Evolutionary conservation across 495 filamentous ascomycete species (phyloP).

Genomic region (Penicillium odoratum): DNA sequence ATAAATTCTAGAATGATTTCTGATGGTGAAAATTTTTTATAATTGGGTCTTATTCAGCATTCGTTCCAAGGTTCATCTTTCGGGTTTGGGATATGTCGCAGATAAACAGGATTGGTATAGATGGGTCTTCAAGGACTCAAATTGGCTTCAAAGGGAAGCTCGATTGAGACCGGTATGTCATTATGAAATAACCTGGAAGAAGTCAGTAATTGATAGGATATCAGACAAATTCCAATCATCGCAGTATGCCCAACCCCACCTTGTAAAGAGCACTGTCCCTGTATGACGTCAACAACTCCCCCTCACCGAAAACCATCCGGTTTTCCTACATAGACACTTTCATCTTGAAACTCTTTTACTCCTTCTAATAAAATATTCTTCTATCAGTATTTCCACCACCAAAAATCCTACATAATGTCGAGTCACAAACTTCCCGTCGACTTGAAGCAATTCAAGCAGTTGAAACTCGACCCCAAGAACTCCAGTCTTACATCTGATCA

Average conservation of each 20-base stretch:
- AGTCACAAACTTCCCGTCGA: slow-evolving; percentile 37
- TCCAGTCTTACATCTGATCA: slow-evolving; percentile 32
- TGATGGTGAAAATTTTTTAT: too few species aligned
- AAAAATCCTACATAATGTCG: slow-evolving; percentile 18
- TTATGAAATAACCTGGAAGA: neutral
- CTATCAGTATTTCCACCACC: neutral
- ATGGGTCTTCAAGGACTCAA: neutral
- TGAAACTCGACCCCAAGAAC: slow-evolving; percentile 37
- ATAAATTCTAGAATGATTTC: too few species aligned
- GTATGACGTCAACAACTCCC: neutral
- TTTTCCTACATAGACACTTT: neutral
- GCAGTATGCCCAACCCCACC: neutral
- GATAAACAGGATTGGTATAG: neutral
- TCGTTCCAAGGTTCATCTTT: too few species aligned
- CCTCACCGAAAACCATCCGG: neutral
- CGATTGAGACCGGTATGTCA: neutral
- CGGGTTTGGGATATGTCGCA: too few species aligned
- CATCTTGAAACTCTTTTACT: neutral
- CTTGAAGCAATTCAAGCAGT: slow-evolving; percentile 40
- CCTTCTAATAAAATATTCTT: too few species aligned
- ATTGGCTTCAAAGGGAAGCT: neutral
- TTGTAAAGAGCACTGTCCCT: neutral
- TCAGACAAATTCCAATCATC: neutral
- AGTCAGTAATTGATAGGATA: neutral
- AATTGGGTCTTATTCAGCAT: too few species aligned